Base-by-base conservation (phyloP, 2,329 filamentous ascomycete genomes). In the Trichoderma atroviride region DNA sequence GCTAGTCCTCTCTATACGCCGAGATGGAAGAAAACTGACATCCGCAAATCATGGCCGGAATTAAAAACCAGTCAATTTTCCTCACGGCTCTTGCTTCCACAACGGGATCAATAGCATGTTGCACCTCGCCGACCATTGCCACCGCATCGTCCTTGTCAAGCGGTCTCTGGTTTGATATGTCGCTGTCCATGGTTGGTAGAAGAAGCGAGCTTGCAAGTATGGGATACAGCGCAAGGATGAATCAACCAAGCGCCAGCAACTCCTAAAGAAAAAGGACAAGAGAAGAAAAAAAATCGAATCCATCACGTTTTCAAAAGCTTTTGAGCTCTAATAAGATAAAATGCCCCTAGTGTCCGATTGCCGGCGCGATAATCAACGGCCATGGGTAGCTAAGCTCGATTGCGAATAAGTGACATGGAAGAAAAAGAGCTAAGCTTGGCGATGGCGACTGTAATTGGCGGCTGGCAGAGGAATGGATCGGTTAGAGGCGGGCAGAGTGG, bases 51-150 rank as follows among this genome's bases (percentile, higher is more conserved):
- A 92, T 92, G 14, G 87, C 85, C 0, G 90, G 90, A 40, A 92
- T 90, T 57, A 92, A 78, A 71, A 89, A 89, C 72, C 82, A 79
- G 74, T 92, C 90, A 63, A 91, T 91, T 79, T 91, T 92, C 59
- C 87, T 81, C 29, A 91, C 78, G 10, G 90, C 88, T 58, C 85
- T 83, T 22, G 81, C 83, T 69, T 86, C 85, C 0, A 88, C 77
- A 0, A 77, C 80, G 0, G 86, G 84, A 73, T 91, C 89, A 56
- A 89, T 82, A 4, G 78, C 75, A 71, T 85, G 84, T 4, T 81
- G 80, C 72, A 84, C 81, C 70, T 89, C 86, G 29, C 88, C 87
- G 2, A 90, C 88, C 69, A 91, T 82, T 10, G 82, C 83, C 66
- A 89, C 76, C 13, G 77, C 77, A 64, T 78, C 77, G 70, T 78